Conservation (phyloP, 768 basidiomycete species). For the Nevesoporus exiguus region DNA sequence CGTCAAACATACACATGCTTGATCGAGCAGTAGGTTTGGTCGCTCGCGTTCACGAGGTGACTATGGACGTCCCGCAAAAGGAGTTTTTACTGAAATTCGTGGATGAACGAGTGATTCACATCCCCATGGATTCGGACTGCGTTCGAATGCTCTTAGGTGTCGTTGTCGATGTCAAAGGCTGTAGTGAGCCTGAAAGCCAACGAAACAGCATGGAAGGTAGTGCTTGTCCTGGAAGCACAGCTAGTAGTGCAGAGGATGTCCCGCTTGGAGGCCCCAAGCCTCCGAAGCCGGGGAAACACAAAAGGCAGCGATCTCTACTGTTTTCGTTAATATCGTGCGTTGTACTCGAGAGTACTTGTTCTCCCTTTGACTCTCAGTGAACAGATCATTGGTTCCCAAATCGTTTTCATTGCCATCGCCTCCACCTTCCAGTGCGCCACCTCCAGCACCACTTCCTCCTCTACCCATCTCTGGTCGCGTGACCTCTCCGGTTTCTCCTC, state of each 20-base stretch:
- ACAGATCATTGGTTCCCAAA: constrained; percentile 32
- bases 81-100: constrained; percentile 53
- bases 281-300: constrained; percentile 48
- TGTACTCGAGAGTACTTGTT: not conserved
- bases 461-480: constrained; percentile 26
- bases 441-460: constrained; percentile 29
- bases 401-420: constrained; percentile 26
- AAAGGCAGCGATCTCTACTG: constrained; percentile 66
- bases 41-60: constrained; percentile 54
- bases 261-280: constrained; percentile 19
- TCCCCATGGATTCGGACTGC: constrained; percentile 44
- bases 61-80: constrained; percentile 51
- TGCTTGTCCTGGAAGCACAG: constrained; percentile 19
- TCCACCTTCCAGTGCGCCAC: constrained; percentile 25
- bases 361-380: not conserved
- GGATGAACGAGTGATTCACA: constrained; percentile 50
- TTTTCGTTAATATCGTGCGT: constrained; percentile 63
- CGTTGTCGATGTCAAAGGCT: constrained; percentile 49
- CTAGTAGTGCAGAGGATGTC: constrained; percentile 17
- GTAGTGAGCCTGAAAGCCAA: constrained; percentile 35
- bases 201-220: constrained; percentile 32
- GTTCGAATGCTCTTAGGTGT: constrained; percentile 48
- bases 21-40: constrained; percentile 59
- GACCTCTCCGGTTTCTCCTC: constrained; percentile 28
- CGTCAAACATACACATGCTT: constrained; percentile 50